Evolutionary conservation across 1,284 basidiomycete genomes (phyloP).

Genomic region (Meira nashicola): DNA sequence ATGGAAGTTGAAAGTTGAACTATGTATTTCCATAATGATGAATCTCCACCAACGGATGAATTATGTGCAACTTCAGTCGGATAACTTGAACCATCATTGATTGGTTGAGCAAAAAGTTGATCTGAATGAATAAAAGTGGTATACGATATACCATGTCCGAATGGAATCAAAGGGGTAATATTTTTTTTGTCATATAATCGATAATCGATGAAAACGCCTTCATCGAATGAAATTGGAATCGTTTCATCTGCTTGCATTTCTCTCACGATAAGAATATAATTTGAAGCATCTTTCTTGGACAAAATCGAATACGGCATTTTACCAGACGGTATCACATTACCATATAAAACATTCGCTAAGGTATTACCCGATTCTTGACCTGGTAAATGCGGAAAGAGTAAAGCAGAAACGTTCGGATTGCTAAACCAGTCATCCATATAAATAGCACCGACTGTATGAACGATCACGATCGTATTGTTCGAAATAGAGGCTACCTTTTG

Average conservation of each 20-base stretch:
- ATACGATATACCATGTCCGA: slow-evolving; percentile 80
- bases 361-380: slow-evolving; percentile 75
- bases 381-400: slow-evolving; percentile 63
- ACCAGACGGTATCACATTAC: slow-evolving; percentile 55
- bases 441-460: slow-evolving; percentile 26
- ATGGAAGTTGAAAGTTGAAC: slow-evolving; percentile 53
- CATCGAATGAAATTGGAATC: slow-evolving; percentile 63
- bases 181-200: slow-evolving; percentile 64
- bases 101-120: slow-evolving; percentile 35
- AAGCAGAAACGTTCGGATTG: slow-evolving; percentile 36
- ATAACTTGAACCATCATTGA: slow-evolving; percentile 19
- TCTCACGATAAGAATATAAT: slow-evolving; percentile 57
- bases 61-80: slow-evolving; percentile 53
- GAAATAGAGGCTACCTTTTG: slow-evolving; percentile 26
- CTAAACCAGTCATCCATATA: slow-evolving; percentile 27
- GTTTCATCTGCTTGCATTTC: slow-evolving; percentile 23
- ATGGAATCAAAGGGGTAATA: slow-evolving; percentile 65
- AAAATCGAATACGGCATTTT: slow-evolving; percentile 57
- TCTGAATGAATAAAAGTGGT: slow-evolving; percentile 62
- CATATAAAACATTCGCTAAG: slow-evolving; percentile 68
- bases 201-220: slow-evolving; percentile 68
- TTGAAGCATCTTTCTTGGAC: slow-evolving; percentile 60
- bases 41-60: slow-evolving; percentile 24
- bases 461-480: slow-evolving; percentile 34
- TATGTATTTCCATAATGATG: slow-evolving; percentile 57